Conservation (phyloP, 2,329 filamentous ascomycete genomes). For the Hypoxylon sp. region DNA sequence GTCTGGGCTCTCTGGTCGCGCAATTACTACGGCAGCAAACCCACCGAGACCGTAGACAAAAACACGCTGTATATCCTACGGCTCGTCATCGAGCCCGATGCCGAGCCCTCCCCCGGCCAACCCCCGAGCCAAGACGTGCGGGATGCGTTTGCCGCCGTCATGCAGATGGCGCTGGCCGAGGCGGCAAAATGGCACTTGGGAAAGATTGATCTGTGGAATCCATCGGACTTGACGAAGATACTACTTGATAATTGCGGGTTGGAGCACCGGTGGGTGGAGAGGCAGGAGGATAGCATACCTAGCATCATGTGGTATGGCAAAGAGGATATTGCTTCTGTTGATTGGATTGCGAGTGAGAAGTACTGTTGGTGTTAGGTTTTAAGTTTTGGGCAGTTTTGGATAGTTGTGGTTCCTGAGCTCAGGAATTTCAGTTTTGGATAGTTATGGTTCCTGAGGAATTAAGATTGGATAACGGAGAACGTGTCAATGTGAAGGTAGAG, state of each 20-base stretch:
- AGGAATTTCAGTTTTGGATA: no score
- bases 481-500: not conserved
- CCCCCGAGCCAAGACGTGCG: constrained; percentile 60
- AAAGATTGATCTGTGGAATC: constrained; percentile 87
- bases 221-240: constrained; percentile 66
- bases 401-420: not conserved
- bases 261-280: constrained; percentile 64
- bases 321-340: constrained; percentile 66
- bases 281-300: constrained; percentile 77
- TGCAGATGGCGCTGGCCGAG: constrained; percentile 77
- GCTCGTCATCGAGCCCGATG: constrained; percentile 74
- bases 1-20: constrained; percentile 83
- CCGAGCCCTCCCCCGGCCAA: constrained; percentile 42
- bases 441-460: not conserved
- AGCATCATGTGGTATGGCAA: constrained; percentile 80
- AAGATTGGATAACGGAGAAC: constrained; percentile 35
- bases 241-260: constrained; percentile 66
- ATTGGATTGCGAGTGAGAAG: constrained; percentile 84
- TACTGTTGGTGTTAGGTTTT: constrained; percentile 77
- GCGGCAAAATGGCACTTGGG: constrained; percentile 79
- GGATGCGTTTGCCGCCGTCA: constrained; percentile 71
- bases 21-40: constrained; percentile 71
- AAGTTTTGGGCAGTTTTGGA: not conserved
- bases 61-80: constrained; percentile 80
- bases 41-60: constrained; percentile 62